Evolutionary conservation across 306 rosid genomes (phyloP), one percentile per base, ranked within the genome.

Genomic region (Vicia sativa): DNA sequence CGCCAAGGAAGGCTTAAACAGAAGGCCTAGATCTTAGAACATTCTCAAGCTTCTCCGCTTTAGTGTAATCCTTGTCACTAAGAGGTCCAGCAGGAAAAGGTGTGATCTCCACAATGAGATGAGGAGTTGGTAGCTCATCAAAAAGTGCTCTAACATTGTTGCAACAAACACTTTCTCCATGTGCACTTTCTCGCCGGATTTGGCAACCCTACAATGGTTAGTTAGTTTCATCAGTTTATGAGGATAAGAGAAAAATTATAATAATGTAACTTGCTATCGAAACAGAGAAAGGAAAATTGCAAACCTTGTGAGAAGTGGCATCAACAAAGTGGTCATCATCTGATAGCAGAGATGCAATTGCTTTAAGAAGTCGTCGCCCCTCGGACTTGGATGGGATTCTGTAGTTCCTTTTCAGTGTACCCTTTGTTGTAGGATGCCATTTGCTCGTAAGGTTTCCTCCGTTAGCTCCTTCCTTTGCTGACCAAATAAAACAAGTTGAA

Each of bases 401-500:
- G 34, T 92, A 92, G 82, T 90, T 92, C 85, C 98, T 87, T 74
- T 79, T 78, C 38, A 92, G 98, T 3, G 98, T 92, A 25, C 98
- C 96, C 84, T 87, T 92, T 46, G 96, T 88, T 38, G 98, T 92
- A 48, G 98, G 93, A 81, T 92, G 98, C 98, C 98, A 92, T 87
- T 92, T 92, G 81, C 90, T 92, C 45, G 83, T 95, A 55, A 78
- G 52, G 77, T 90, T 92, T 16, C 62, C 71, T 68, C 81, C 79
- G n/a, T 65, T 73, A 42, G 49, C 71, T 63, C 0, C 77, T 52
- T 64, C 79, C 79, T 73, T 77, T 10, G 79, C 85, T 81, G 77
- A 23, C 9, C 63, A 80, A 23, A 58, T n/a, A 65, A 52, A 59
- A 49, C 6, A 65, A 56, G 45, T 15, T 44, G 68, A 78, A 34